Evolutionary conservation across 2,329 filamentous ascomycete species (phyloP).

Genomic region (Talaromyces sp.): DNA sequence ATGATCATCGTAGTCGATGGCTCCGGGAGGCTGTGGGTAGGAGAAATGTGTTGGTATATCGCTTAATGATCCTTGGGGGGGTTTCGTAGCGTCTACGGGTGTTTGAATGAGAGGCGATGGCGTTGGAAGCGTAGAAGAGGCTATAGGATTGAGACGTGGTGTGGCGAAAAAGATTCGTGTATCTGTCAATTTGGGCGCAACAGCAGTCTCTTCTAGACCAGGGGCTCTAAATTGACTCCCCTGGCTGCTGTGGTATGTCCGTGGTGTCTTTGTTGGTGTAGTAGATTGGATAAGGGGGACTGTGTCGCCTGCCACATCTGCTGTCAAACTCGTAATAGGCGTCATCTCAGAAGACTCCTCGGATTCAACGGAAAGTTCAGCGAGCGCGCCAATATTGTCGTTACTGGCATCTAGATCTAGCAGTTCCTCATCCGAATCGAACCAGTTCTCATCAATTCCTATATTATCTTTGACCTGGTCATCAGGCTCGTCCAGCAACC

Average conservation of each 20-base stretch:
- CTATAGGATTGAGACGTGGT: conserved; percentile 37
- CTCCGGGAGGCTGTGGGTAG: not conserved
- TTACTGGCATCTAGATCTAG: conserved; percentile 4
- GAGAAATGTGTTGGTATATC: not conserved
- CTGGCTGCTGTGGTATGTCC: not conserved
- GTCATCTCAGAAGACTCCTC: not conserved
- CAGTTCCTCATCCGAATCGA: conserved; percentile 18
- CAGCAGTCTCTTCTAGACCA: not conserved
- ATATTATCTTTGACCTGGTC: conserved; percentile 4
- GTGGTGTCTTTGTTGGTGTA: too few relatives aligned
- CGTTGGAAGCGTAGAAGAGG: conserved; percentile 39
- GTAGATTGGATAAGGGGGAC: not conserved
- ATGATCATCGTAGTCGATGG: not conserved
- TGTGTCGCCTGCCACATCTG: not conserved
- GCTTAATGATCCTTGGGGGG: not conserved
- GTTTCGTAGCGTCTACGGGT: conserved; percentile 21
- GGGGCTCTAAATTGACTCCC: not conserved
- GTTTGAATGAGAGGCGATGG: conserved; percentile 38
- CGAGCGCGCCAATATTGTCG: not conserved
- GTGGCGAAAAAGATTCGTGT: conserved; percentile 31
- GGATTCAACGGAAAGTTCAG: not conserved
- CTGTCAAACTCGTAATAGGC: not conserved
- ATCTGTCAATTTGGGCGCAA: conserved; percentile 10
- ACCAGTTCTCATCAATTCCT: conserved; percentile 9
- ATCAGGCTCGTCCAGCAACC: conserved; percentile 64